These are phyloP conservation scores for Rhynchospora tenuis DNA, from an alignment of 176 grass and related monocot genomes.

Conservation along the genomic window DNA sequence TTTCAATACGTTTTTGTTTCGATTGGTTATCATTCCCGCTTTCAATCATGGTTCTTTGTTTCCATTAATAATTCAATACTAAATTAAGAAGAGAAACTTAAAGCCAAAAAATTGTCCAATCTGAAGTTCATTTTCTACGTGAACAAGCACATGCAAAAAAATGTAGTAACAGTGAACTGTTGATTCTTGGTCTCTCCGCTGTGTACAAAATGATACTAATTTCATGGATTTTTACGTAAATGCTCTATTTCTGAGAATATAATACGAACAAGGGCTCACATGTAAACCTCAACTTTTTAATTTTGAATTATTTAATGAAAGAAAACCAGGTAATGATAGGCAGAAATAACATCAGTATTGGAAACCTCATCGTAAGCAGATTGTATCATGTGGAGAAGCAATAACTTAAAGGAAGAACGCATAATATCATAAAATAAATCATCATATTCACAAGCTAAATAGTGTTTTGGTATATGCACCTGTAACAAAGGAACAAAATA, in stretches of 20 bases:
- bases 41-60: no score
- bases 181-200: no score
- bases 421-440: background rate
- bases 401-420: background rate
- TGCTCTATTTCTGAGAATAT: background rate
- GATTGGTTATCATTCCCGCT: no score
- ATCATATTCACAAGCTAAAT: slow-evolving; percentile 3
- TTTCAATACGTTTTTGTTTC: no score
- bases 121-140: background rate
- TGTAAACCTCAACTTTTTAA: background rate
- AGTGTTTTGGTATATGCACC: slow-evolving; percentile 4
- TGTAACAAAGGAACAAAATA: slow-evolving; percentile 17
- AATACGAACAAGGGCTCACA: background rate
- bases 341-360: background rate
- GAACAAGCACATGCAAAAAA: background rate
- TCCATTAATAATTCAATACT: background rate
- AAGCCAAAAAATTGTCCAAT: background rate
- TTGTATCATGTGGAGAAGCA: background rate
- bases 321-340: background rate
- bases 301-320: background rate
- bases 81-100: no score
- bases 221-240: background rate
- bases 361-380: background rate
- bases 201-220: background rate
- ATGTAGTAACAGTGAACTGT: background rate